phyloP scores from a whole-genome alignment of 257 asterid species.

The Asclepias syriaca region DNA sequence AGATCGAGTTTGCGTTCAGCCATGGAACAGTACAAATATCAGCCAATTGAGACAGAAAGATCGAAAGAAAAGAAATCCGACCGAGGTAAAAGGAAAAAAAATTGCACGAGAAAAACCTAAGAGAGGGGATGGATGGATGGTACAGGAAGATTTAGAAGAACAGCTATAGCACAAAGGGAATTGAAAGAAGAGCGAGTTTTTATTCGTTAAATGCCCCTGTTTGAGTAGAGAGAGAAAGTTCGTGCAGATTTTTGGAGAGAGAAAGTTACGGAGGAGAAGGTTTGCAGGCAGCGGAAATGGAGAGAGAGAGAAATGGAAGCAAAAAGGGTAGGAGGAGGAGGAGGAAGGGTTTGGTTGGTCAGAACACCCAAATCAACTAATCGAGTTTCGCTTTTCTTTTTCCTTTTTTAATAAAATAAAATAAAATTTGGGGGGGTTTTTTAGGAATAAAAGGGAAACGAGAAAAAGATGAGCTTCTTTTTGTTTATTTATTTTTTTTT shows the following conservation, averaged over 20 bases:
- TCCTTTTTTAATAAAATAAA: too few relatives aligned
- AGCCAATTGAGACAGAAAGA: slow-evolving; percentile 17
- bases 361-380: slow-evolving; percentile 47
- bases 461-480: not conserved
- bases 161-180: not conserved
- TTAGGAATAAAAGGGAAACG: too few relatives aligned
- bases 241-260: not conserved
- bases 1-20: slow-evolving; percentile 72
- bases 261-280: not conserved
- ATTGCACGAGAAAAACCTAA: not conserved
- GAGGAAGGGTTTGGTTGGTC: slow-evolving; percentile 69
- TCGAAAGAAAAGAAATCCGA: slow-evolving; percentile 14
- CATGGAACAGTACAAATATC: slow-evolving; percentile 42
- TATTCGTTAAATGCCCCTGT: slow-evolving; percentile 2
- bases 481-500: too few relatives aligned
- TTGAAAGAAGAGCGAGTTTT: not conserved
- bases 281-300: not conserved
- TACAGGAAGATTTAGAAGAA: not conserved
- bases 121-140: slow-evolving; percentile 14
- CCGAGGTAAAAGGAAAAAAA: slow-evolving; percentile 8
- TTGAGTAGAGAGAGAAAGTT: slow-evolving; percentile 12
- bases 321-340: slow-evolving; percentile 14
- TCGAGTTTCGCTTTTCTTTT: not conserved
- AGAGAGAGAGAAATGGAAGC: slow-evolving; percentile 3
- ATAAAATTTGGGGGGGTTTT: not conserved